Base-by-base conservation (phyloP, 306 rosid genomes). In the Acacia acuminata region DNA sequence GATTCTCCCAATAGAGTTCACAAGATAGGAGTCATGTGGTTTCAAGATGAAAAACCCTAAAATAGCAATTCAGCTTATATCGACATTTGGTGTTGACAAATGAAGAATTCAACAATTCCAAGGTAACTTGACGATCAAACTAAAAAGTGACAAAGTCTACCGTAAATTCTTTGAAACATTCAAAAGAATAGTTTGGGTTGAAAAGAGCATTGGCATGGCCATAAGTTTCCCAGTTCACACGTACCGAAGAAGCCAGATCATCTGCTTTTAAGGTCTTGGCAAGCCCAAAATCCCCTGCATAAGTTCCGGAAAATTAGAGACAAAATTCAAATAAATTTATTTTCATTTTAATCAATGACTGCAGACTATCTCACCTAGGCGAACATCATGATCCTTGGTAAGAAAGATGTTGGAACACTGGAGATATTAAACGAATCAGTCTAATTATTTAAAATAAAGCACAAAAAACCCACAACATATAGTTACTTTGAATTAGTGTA, bases 341-440 rank as follows among this genome's bases (percentile, higher is more conserved):
- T 65, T 22, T 22, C 63, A 44, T 83, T 32, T 30, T 48, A 78
- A 71, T 15, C 80, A 83, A 83, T 76, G 53, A 76, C 34, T 60
- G 36, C 55, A 76, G 75, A 66, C 64, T 38, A 84, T 84, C 93
- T 84, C 85, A 96, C 99, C 99, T 47, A 96, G 98, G 79, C 99
- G 98, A 85, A 96, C 87, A 88, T 96, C 97, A 63, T 88, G 97
- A 89, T 94, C 99, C 91, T 91, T 96, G 38, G 99, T 96, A 44
- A 96, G 97, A 90, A 96, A 96, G 72, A 96, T 96, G 82, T 96
- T 96, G 90, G 99, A 96, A 81, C 99, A 96, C 99, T 96, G 94
- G 84, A 44, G 76, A 77, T 55, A 79, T 47, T 70, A 68, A 79
- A 78, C 72, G 88, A 73, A 80, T 83, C 53, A 84, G 83, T 76